Conservation (phyloP, 1,139 yeast species). For the Hyphopichia pseudoburtonii region DNA sequence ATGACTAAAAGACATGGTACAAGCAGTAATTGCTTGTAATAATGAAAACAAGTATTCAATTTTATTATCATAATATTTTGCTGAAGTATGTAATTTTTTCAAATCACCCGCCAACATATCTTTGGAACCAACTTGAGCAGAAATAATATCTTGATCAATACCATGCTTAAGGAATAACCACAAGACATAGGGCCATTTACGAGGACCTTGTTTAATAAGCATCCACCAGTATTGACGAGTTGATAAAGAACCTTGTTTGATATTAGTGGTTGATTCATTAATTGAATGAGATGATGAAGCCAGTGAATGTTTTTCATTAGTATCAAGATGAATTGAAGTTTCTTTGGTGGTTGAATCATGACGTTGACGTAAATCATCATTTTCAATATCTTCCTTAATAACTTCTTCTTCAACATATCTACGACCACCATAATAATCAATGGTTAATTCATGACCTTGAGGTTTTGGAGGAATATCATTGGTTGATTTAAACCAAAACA, state of each 20-base stretch:
- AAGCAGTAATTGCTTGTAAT: slow-evolving; percentile 72
- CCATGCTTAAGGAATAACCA: slow-evolving; percentile 60
- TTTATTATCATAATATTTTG: slow-evolving; percentile 70
- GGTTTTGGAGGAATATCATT: slow-evolving; percentile 70
- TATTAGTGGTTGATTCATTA: slow-evolving; percentile 1
- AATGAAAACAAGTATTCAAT: slow-evolving; percentile 70
- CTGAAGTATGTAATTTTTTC: slow-evolving; percentile 50
- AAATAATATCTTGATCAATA: slow-evolving; percentile 62
- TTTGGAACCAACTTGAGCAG: slow-evolving; percentile 39
- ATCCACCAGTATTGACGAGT: slow-evolving; percentile 46
- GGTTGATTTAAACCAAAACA: slow-evolving; percentile 52
- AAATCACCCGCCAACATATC: slow-evolving; percentile 43
- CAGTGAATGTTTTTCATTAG: slow-evolving; percentile 11
- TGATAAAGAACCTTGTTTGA: slow-evolving; percentile 10
- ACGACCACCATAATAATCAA: slow-evolving; percentile 68
- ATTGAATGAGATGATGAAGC: slow-evolving; percentile 2
- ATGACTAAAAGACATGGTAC: slow-evolving; percentile 81
- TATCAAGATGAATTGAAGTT: slow-evolving; percentile 8
- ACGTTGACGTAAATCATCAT: neutral
- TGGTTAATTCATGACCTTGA: slow-evolving; percentile 51
- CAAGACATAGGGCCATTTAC: slow-evolving; percentile 51
- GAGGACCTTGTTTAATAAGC: slow-evolving; percentile 45
- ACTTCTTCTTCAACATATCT: slow-evolving; percentile 33
- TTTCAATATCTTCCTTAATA: slow-evolving; percentile 9
- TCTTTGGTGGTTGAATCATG: slow-evolving; percentile 3